phyloP scores from a whole-genome alignment of 371 early-diverging fungal species.

The Mucor velutinosus region DNA sequence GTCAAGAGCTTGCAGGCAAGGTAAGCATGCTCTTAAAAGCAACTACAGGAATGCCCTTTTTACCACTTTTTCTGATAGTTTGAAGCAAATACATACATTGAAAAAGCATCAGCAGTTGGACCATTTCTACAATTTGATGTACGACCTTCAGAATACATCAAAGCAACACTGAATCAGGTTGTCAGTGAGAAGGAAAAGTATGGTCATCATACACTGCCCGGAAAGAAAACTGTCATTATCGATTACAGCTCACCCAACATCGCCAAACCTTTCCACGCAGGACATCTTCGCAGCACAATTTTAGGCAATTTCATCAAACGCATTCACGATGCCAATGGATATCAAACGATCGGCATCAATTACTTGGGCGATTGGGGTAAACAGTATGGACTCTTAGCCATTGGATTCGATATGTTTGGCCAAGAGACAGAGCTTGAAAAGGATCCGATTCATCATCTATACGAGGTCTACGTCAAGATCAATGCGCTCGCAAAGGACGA shows the following conservation, averaged over 20 bases:
- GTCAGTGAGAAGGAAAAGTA: conserved; percentile 32
- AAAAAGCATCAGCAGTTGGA: conserved; percentile 58
- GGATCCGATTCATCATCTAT: conserved; percentile 95
- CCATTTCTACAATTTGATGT: conserved; percentile 77
- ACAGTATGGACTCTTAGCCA: conserved; percentile 95
- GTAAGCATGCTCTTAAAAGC: conserved; percentile 21
- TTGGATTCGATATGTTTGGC: conserved; percentile 91
- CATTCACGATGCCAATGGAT: conserved; percentile 86
- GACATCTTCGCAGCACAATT: conserved; percentile 98
- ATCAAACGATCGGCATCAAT: conserved; percentile 89
- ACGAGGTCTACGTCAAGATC: conserved; percentile 94
- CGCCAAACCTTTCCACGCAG: conserved; percentile 99
- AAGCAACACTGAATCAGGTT: conserved; percentile 56
- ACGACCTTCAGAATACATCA: conserved; percentile 50
- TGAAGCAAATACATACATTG: conserved; percentile 38
- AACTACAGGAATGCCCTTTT: background rate
- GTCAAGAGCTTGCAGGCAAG: conserved; percentile 56
- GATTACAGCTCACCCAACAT: conserved; percentile 99
- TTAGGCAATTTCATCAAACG: conserved; percentile 96
- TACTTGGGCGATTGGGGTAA: conserved; percentile 99
- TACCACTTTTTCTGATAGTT: conserved; percentile 19
- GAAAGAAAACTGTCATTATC: conserved; percentile 67
- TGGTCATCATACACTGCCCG: conserved; percentile 22
- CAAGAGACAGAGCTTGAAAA: conserved; percentile 71
- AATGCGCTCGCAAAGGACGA: conserved; percentile 70